Percentiles rank a stretch among this genome's conserved stretches.
phyloP scores from a whole-genome alignment of 306 rosid genomes.

The Inga oerstediana region DNA sequence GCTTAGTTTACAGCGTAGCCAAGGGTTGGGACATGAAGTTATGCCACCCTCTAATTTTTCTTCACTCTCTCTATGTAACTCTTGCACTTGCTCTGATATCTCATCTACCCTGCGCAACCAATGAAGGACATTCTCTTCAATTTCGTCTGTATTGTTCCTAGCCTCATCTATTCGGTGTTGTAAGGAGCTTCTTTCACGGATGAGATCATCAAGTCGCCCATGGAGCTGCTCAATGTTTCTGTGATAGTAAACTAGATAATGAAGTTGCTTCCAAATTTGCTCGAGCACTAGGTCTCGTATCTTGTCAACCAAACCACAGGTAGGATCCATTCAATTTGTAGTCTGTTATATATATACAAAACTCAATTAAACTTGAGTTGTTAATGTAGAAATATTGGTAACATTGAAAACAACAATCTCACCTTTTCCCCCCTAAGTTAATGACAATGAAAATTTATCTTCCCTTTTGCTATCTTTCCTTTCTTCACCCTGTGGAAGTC shows the following conservation, averaged over 20 bases:
- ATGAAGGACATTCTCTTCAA: background rate
- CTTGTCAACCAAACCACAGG: no score
- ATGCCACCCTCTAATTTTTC: background rate
- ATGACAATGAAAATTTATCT: no score
- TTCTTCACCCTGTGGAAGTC: no score
- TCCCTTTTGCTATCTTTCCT: no score
- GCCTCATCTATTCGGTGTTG: background rate
- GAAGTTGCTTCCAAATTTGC: background rate
- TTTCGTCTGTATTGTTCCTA: background rate
- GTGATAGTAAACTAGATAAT: background rate
- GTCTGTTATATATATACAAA: no score
- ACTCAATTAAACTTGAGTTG: no score
- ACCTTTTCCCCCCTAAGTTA: no score
- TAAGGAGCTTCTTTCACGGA: fast-evolving
- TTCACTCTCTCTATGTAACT: background rate
- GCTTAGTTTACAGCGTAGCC: background rate
- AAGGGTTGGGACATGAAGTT: background rate
- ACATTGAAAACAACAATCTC: no score
- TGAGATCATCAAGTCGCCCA: background rate
- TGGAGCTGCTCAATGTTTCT: background rate
- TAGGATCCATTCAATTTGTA: no score
- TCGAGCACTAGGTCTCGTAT: background rate
- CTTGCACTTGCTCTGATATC: background rate
- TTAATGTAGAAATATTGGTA: no score
- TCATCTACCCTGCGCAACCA: background rate